Evolutionary conservation across 176 grass and related monocot genomes (phyloP).

Genomic region (bread wheat (Triticum aestivum)): DNA sequence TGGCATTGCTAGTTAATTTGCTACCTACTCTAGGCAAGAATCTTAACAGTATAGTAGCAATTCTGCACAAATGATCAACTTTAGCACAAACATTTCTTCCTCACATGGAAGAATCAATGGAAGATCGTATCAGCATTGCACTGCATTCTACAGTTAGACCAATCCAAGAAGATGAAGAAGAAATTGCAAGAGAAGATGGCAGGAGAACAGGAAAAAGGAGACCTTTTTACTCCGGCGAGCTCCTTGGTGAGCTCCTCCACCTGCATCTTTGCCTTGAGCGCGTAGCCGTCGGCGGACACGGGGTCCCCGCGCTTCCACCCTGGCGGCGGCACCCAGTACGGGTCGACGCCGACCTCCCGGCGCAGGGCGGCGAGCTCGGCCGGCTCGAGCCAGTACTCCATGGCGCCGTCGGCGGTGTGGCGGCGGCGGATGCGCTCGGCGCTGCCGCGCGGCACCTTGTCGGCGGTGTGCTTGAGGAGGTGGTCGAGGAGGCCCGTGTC

Average conservation of each 20-base stretch:
- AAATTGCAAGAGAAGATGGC: not conserved
- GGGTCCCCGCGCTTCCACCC: slow-evolving; percentile 70
- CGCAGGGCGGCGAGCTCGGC: slow-evolving; percentile 44
- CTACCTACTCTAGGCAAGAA: not conserved
- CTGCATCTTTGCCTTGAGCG: slow-evolving; percentile 22
- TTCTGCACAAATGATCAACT: not conserved
- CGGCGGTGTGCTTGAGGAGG: slow-evolving; percentile 62
- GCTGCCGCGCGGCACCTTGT: slow-evolving; percentile 40
- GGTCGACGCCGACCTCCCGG: slow-evolving; percentile 53
- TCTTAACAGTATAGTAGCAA: not conserved
- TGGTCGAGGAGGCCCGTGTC: slow-evolving; percentile 86
- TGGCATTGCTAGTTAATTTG: not conserved
- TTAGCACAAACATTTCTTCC: not conserved
- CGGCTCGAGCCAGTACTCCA: slow-evolving; percentile 86
- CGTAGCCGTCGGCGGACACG: slow-evolving; percentile 23
- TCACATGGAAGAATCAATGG: not conserved
- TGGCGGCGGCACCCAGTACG: slow-evolving; percentile 59
- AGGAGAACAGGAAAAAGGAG: not conserved
- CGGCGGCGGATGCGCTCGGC: slow-evolving; percentile 48
- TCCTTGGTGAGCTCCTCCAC: slow-evolving; percentile 35
- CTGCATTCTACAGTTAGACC: not conserved
- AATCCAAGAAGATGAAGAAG: not conserved
- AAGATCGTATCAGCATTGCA: not conserved
- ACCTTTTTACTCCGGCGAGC: slow-evolving; percentile 37
- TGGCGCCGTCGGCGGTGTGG: slow-evolving; percentile 55